phyloP scores from a whole-genome alignment of 1,284 basidiomycete genomes.

The Pterulicium gracile region DNA sequence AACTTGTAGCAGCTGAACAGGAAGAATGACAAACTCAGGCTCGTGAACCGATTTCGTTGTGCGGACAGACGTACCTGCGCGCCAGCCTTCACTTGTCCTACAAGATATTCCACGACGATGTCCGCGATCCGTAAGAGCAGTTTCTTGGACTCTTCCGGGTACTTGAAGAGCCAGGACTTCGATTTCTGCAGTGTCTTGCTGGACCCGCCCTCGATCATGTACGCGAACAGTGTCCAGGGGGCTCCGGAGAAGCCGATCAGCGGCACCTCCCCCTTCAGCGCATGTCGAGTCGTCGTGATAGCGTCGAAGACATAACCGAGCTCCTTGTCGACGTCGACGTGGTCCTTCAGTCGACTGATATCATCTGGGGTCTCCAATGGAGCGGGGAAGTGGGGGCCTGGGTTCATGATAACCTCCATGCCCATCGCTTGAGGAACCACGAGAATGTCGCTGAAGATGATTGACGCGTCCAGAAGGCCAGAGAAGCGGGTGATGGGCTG shows the following conservation, averaged over 20 bases:
- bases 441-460: constrained; percentile 96
- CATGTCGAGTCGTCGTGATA: constrained; percentile 71
- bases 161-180: constrained; percentile 88
- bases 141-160: constrained; percentile 72
- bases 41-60: not conserved
- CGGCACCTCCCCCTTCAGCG: constrained; percentile 77
- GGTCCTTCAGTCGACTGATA: constrained; percentile 43
- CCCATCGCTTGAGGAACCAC: constrained; percentile 95
- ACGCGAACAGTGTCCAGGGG: constrained; percentile 93
- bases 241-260: constrained; percentile 94
- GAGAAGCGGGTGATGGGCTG: constrained; percentile 86
- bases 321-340: constrained; percentile 72
- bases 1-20: constrained; percentile 79
- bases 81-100: constrained; percentile 86
- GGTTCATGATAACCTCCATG: constrained; percentile 90
- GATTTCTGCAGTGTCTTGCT: constrained; percentile 82
- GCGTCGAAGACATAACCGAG: constrained; percentile 89
- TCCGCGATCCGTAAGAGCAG: constrained; percentile 72
- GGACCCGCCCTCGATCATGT: constrained; percentile 94
- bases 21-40: not conserved
- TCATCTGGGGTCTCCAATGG: constrained; percentile 76
- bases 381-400: constrained; percentile 78
- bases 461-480: constrained; percentile 82
- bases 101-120: constrained; percentile 78
- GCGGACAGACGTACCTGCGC: constrained; percentile 60